Evolutionary conservation across 179 eudicot species (phyloP).

Genomic region (Heliamphora pulchella): DNA sequence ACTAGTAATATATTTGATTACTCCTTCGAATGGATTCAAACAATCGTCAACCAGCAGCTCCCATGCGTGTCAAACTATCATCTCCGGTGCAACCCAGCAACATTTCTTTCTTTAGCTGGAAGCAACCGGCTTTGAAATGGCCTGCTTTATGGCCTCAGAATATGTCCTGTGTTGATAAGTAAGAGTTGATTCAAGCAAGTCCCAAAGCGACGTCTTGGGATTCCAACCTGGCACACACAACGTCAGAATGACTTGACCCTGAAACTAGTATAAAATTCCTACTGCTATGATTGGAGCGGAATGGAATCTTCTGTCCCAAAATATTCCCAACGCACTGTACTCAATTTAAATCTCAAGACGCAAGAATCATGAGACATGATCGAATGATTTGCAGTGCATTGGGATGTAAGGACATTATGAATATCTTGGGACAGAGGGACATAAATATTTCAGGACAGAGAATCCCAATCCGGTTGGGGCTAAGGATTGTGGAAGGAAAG

Average conservation of each 20-base stretch:
- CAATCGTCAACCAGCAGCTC: background rate
- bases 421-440: too few species aligned
- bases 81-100: background rate
- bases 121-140: constrained; percentile 62
- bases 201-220: constrained; percentile 93
- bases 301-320: too few species aligned
- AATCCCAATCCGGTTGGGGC: too few species aligned
- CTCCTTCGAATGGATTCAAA: constrained; percentile 24
- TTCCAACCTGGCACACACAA: constrained; percentile 58
- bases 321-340: too few species aligned
- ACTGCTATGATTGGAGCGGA: background rate
- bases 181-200: constrained; percentile 91
- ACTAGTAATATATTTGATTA: constrained; percentile 21
- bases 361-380: too few species aligned
- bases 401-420: too few species aligned
- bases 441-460: too few species aligned
- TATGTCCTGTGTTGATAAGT: constrained; percentile 95
- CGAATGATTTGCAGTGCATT: too few species aligned
- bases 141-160: constrained; percentile 75
- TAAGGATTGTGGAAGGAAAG: too few species aligned
- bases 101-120: constrained; percentile 22
- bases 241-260: background rate
- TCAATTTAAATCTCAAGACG: too few species aligned
- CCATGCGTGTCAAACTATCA: background rate
- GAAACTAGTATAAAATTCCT: background rate